Conservation (phyloP, 2,329 filamentous ascomycete genomes). For the Aspergillus amoenus region DNA sequence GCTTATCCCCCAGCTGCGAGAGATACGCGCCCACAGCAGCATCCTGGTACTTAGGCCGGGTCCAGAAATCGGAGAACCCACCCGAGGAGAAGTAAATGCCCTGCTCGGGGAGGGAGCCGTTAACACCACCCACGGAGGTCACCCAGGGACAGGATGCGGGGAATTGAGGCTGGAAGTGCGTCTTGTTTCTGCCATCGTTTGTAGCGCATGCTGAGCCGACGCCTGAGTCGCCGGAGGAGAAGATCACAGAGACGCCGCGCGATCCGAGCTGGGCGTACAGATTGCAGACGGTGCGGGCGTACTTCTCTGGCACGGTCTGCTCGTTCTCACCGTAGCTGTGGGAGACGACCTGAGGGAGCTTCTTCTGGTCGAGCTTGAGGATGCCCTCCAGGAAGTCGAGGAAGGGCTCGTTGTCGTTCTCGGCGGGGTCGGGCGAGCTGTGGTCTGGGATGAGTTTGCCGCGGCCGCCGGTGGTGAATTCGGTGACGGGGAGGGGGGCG, state of each 20-base stretch:
- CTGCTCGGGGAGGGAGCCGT: slow-evolving; percentile 35
- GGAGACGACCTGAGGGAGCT: slow-evolving; percentile 40
- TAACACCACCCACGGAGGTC: slow-evolving; percentile 46
- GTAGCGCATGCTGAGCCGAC: slow-evolving; percentile 39
- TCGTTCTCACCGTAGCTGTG: slow-evolving; percentile 45
- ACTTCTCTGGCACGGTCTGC: slow-evolving; percentile 37
- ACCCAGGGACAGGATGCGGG: slow-evolving; percentile 40
- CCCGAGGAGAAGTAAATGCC: slow-evolving; percentile 43
- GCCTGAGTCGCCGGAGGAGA: slow-evolving; percentile 52
- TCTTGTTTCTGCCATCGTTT: slow-evolving; percentile 35
- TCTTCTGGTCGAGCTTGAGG: slow-evolving; percentile 27
- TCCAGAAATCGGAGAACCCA: slow-evolving; percentile 42
- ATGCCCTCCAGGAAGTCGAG: slow-evolving; percentile 36
- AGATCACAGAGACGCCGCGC: slow-evolving; percentile 50
- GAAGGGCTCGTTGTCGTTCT: slow-evolving; percentile 50
- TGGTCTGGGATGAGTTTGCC: slow-evolving; percentile 49
- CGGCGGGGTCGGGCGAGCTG: slow-evolving; percentile 42
- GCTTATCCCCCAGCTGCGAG: slow-evolving; percentile 24
- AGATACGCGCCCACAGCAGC: slow-evolving; percentile 39
- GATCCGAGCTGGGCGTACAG: slow-evolving; percentile 51
- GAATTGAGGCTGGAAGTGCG: slow-evolving; percentile 45
- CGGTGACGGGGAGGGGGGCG: slow-evolving; percentile 45
- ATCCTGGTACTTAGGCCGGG: slow-evolving; percentile 34
- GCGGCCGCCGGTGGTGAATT: slow-evolving; percentile 50
- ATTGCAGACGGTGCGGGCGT: slow-evolving; percentile 42